Conservation (phyloP, 345 rosid species). For the Jatropha curcas region DNA sequence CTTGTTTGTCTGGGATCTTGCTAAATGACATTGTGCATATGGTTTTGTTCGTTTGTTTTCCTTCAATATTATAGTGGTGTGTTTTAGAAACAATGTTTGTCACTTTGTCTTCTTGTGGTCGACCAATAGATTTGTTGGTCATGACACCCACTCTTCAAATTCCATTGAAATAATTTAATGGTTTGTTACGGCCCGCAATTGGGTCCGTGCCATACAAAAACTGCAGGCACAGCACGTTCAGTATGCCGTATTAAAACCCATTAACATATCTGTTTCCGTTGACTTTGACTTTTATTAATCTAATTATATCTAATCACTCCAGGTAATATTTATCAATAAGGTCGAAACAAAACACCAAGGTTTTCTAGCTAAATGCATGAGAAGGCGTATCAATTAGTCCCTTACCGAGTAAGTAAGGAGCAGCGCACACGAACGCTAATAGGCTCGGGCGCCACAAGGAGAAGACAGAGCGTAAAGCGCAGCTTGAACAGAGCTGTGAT, state of each 20-base stretch:
- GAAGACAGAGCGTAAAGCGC: constrained; percentile 71
- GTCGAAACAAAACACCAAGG: neutral
- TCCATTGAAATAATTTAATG: too few species aligned
- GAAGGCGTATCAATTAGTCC: neutral
- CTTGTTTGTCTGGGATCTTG: too few species aligned
- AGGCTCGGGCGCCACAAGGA: constrained; percentile 43
- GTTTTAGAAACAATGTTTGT: constrained; percentile 66
- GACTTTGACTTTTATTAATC: constrained; percentile 3
- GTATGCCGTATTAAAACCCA: neutral
- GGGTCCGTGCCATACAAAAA: too few species aligned
- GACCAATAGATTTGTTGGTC: neutral
- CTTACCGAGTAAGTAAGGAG: constrained; percentile 90
- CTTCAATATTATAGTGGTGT: too few species aligned
- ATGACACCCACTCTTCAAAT: neutral
- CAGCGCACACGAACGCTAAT: constrained; percentile 77
- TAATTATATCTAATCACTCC: constrained; percentile 10
- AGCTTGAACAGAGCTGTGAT: constrained; percentile 73
- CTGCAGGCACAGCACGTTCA: too few species aligned
- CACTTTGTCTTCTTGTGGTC: constrained; percentile 36
- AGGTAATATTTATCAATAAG: neutral
- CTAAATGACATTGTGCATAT: too few species aligned
- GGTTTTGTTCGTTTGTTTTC: too few species aligned
- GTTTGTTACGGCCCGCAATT: too few species aligned
- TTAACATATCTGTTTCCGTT: neutral
- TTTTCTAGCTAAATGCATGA: neutral